Conservation (phyloP, 345 rosid genomes). For the Eucalyptus microcorys region DNA sequence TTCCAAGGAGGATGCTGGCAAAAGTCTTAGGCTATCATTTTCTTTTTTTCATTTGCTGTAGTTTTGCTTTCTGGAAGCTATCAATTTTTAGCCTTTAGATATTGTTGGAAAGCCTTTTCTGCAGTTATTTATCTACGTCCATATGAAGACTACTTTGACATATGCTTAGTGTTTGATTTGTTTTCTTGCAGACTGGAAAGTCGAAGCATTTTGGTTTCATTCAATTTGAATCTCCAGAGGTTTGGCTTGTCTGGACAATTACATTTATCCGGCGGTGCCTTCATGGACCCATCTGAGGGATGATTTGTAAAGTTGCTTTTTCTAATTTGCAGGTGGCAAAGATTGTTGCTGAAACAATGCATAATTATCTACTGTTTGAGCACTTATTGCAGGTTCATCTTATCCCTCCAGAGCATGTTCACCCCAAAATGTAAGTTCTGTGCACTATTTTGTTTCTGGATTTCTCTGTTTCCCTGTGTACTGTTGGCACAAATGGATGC, state of each 20-base stretch:
- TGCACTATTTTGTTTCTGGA: not conserved
- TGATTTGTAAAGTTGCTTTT: not conserved
- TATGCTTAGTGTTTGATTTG: not conserved
- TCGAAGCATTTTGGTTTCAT: slow-evolving; percentile 94
- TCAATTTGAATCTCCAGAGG: slow-evolving; percentile 79
- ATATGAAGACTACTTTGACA: not conserved
- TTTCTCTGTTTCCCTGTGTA: not conserved
- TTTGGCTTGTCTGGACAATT: not conserved
- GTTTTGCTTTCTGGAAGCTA: not conserved
- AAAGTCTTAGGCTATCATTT: not conserved
- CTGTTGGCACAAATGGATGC: not conserved
- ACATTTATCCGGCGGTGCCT: not conserved
- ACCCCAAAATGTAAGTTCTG: slow-evolving; percentile 63
- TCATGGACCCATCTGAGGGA: not conserved
- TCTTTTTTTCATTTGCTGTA: not conserved
- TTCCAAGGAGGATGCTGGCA: not conserved
- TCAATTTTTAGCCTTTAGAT: not conserved
- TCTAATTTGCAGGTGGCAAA: slow-evolving; percentile 65
- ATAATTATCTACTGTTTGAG: slow-evolving; percentile 75
- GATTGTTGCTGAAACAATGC: slow-evolving; percentile 88
- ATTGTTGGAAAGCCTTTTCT: not conserved
- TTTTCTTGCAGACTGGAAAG: slow-evolving; percentile 70
- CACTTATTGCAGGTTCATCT: slow-evolving; percentile 72
- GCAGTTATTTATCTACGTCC: not conserved
- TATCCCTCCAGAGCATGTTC: slow-evolving; percentile 57